Evolutionary conservation across 306 rosid species (phyloP), one percentile per base, ranked within the genome.

Genomic region (Ziziphus jujuba): DNA sequence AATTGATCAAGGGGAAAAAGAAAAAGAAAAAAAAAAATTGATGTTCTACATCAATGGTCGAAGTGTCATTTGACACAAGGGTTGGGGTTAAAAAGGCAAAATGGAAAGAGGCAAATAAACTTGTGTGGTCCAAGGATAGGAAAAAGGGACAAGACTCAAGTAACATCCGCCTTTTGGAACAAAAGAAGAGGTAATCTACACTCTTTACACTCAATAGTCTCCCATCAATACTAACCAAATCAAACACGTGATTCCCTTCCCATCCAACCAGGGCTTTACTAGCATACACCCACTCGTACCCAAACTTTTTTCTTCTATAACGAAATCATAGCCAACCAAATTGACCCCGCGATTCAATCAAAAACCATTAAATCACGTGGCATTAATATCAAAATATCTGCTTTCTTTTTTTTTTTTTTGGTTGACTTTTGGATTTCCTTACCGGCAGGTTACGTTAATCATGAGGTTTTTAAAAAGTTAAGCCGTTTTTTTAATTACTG

Each of bases 171-270:
- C 70, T 35, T 54, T 62, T 40, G 36, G 23, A 12, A 25, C 69
- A 62, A 25, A 20, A 57, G 56, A 52, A 72, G 76, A 43, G 76
- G 23, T 56, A 55, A 58, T 5, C 25, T 25, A 58, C 16, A 58
- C 17, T n/a, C n/a, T n/a, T n/a, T n/a, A n/a, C n/a, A n/a, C n/a
- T n/a, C n/a, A n/a, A n/a, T n/a, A n/a, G n/a, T n/a, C n/a, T n/a
- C n/a, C n/a, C n/a, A n/a, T n/a, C 49, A 5, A 13, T 15, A 2
- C 21, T 12, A 13, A 16, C 17, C 17, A 20, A n/a, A 49, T 36
- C 31, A 15, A 55, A 21, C 65, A 69, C 69, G 45, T 38, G 69
- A 61, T 51, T 36, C 49, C 25, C 75, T 61, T 28, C 36, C 33
- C 36, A 34, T 61, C 40, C 22, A 43, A 62, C 1, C 5, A 62